Conservation (phyloP, 257 asterid species). For the Solanum chaucha region DNA sequence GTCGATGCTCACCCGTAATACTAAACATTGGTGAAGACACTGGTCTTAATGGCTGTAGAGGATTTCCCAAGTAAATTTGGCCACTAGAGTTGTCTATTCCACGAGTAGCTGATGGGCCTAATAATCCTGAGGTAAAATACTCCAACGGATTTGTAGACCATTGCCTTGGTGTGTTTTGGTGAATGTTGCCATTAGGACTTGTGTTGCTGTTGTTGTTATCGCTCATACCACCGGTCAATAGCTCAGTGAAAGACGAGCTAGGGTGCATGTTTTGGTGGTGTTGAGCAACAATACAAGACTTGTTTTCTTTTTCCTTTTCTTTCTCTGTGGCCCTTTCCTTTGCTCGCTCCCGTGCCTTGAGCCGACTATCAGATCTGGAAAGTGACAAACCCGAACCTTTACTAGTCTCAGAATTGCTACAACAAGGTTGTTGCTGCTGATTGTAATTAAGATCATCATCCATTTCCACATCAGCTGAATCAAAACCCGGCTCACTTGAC, state of each 20-base stretch:
- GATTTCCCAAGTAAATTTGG: slow-evolving; percentile 19
- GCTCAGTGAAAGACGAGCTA: slow-evolving; percentile 48
- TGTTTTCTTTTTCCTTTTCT: slow-evolving; percentile 37
- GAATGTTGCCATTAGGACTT: background rate
- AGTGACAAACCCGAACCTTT: slow-evolving; percentile 45
- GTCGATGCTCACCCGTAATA: slow-evolving; percentile 18
- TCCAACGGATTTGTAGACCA: slow-evolving; percentile 36
- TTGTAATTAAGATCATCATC: slow-evolving; percentile 29
- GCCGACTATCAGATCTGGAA: slow-evolving; percentile 44
- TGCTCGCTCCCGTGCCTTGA: slow-evolving; percentile 43
- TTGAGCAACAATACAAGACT: slow-evolving; percentile 1
- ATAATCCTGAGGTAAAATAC: slow-evolving; percentile 26
- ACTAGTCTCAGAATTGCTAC: slow-evolving; percentile 39
- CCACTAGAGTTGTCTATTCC: background rate
- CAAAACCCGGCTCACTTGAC: slow-evolving; percentile 46
- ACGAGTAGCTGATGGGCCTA: slow-evolving; percentile 19
- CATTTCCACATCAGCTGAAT: slow-evolving; percentile 42
- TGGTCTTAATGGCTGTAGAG: slow-evolving; percentile 5
- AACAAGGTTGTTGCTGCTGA: slow-evolving; percentile 13
- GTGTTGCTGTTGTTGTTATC: background rate
- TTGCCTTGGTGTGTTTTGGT: slow-evolving; percentile 8
- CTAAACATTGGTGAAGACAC: slow-evolving; percentile 31
- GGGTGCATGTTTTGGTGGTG: slow-evolving; percentile 37
- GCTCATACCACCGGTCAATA: slow-evolving; percentile 30
- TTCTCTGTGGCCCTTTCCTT: slow-evolving; percentile 41